phyloP scores from a whole-genome alignment of 495 filamentous ascomycete species.

The Aspergillus ostianus region DNA sequence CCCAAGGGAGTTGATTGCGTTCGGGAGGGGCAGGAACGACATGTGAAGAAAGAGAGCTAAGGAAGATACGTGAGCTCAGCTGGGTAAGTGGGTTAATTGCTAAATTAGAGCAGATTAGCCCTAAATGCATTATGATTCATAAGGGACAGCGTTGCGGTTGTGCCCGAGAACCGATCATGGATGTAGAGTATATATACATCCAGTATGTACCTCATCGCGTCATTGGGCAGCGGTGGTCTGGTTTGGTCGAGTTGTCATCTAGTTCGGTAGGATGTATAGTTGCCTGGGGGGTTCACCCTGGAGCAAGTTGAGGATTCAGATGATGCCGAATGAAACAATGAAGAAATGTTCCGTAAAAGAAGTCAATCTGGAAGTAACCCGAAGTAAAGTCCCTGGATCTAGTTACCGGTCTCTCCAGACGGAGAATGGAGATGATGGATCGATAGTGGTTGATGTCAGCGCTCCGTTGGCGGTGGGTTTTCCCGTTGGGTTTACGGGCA shows the following conservation, averaged over 20 bases:
- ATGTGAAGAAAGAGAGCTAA: conserved; percentile 17
- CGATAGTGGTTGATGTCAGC: conserved; percentile 26
- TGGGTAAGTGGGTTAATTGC: too few species aligned
- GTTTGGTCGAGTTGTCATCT: too few species aligned
- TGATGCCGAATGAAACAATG: background rate
- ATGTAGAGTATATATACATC: background rate
- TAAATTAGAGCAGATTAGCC: too few species aligned
- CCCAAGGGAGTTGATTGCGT: conserved; percentile 11
- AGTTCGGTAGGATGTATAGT: too few species aligned
- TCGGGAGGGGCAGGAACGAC: conserved; percentile 11
- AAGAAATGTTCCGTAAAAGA: too few species aligned
- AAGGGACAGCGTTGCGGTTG: background rate
- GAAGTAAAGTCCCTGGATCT: too few species aligned
- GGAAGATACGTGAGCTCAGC: too few species aligned
- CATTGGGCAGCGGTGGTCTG: background rate
- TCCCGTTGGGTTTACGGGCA: conserved; percentile 21
- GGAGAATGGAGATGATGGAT: too few species aligned
- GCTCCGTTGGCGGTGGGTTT: conserved; percentile 15
- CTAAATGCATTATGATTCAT: too few species aligned
- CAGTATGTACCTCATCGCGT: background rate
- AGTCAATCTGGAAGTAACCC: too few species aligned
- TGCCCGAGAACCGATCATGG: background rate
- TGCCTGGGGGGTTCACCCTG: too few species aligned
- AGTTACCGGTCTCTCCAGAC: too few species aligned
- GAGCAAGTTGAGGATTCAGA: background rate